Evolutionary conservation across 495 filamentous ascomycete genomes (phyloP).

Genomic region (Neurospora sp.): DNA sequence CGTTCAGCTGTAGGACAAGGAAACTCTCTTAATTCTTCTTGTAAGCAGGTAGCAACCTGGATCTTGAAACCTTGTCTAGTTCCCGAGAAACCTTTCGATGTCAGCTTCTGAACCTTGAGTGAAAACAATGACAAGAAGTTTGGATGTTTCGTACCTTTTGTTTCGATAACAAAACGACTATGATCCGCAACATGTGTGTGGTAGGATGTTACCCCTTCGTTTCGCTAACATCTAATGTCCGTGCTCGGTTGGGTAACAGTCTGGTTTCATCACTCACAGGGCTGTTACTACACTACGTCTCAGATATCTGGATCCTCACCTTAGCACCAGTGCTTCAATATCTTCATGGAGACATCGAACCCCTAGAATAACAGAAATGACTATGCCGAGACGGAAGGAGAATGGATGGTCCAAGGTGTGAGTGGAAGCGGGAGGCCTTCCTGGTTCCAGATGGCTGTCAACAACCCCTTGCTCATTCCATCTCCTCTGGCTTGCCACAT

Average conservation of each 20-base stretch:
- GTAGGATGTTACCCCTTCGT: neutral
- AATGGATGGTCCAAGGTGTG: conserved; percentile 12
- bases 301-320: neutral
- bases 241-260: neutral
- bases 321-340: neutral
- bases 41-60: neutral
- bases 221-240: neutral
- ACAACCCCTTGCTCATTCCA: neutral
- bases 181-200: neutral
- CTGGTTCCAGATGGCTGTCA: neutral
- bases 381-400: conserved; percentile 11
- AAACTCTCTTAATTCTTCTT: neutral
- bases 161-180: neutral
- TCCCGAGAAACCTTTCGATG: neutral
- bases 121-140: neutral
- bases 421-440: neutral
- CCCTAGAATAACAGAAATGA: neutral
- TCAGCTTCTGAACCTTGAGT: neutral
- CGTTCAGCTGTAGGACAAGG: neutral
- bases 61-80: neutral
- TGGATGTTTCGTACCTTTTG: neutral
- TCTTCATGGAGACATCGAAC: neutral
- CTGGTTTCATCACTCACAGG: neutral
- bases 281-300: neutral
- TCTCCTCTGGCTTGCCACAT: neutral